Evolutionary conservation across 2,329 filamentous ascomycete species (phyloP).

Genomic region (Pseudopyricularia javanii): DNA sequence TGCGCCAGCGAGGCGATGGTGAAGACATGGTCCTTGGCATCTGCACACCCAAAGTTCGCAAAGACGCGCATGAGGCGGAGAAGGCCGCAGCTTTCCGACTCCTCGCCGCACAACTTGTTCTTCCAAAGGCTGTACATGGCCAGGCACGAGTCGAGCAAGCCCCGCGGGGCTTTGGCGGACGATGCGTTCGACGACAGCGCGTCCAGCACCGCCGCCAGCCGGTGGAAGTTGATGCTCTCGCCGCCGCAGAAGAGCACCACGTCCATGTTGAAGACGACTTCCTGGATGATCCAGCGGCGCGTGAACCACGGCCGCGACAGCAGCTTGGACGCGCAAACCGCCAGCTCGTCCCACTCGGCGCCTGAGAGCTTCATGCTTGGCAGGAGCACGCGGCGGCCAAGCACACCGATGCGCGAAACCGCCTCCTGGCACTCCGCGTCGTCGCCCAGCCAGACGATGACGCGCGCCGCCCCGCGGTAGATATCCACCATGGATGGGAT

Average conservation of each 20-base stretch:
- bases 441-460: slow-evolving; percentile 1
- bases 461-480: slow-evolving; percentile 7
- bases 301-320: not conserved
- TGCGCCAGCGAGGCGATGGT: not conserved
- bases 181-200: not conserved
- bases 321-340: not conserved
- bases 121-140: not conserved
- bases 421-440: not conserved
- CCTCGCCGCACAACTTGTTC: not conserved
- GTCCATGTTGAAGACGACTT: not conserved
- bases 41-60: not conserved
- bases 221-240: not conserved
- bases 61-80: not conserved
- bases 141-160: not conserved
- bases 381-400: not conserved
- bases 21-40: not conserved
- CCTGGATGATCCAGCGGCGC: slow-evolving; percentile 5
- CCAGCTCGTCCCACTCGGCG: not conserved
- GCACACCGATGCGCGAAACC: not conserved
- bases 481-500: slow-evolving; percentile 14
- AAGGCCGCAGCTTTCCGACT: not conserved
- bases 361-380: not conserved
- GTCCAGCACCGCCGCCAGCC: not conserved
- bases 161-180: not conserved
- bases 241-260: not conserved